These are phyloP conservation scores for Daldinia decipiens DNA, from an alignment of 495 filamentous ascomycete species.

Conservation along the genomic window DNA sequence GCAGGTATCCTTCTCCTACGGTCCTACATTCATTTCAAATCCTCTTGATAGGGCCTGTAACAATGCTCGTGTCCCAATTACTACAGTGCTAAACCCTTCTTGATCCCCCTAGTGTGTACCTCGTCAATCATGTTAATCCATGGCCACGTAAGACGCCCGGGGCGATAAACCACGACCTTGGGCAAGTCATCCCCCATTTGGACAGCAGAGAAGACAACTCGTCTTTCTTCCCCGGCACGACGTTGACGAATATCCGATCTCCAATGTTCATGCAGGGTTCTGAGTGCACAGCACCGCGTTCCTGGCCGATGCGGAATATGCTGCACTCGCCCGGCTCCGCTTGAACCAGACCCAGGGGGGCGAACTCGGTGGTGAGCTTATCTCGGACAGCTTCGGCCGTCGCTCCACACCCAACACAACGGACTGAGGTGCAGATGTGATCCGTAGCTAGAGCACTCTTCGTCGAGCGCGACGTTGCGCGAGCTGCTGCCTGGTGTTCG, in stretches of 20 bases:
- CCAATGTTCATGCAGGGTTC: slow-evolving; percentile 45
- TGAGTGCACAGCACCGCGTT: slow-evolving; percentile 50
- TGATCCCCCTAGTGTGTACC: not conserved
- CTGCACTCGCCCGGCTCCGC: slow-evolving; percentile 31
- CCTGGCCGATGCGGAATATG: slow-evolving; percentile 46
- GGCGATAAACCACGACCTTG: slow-evolving; percentile 48
- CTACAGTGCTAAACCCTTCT: not conserved
- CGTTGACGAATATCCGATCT: slow-evolving; percentile 50
- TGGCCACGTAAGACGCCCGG: slow-evolving; percentile 26
- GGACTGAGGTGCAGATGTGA: slow-evolving; percentile 46
- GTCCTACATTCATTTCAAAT: not conserved
- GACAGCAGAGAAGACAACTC: slow-evolving; percentile 43
- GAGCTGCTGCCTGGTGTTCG: slow-evolving; percentile 36
- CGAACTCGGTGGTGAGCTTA: slow-evolving; percentile 31
- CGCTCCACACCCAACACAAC: slow-evolving; percentile 46
- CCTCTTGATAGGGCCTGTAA: not conserved
- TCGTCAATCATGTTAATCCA: slow-evolving; percentile 12
- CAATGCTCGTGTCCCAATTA: not conserved
- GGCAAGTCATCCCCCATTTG: slow-evolving; percentile 51
- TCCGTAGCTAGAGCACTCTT: slow-evolving; percentile 31
- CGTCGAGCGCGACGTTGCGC: slow-evolving; percentile 27
- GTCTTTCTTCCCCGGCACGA: slow-evolving; percentile 46
- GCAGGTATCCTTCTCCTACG: not conserved
- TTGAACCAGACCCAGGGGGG: slow-evolving; percentile 28
- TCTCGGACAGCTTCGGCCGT: slow-evolving; percentile 45